phyloP scores from a whole-genome alignment of 352 stramenopile species.

The Globisporangium spiculum region DNA sequence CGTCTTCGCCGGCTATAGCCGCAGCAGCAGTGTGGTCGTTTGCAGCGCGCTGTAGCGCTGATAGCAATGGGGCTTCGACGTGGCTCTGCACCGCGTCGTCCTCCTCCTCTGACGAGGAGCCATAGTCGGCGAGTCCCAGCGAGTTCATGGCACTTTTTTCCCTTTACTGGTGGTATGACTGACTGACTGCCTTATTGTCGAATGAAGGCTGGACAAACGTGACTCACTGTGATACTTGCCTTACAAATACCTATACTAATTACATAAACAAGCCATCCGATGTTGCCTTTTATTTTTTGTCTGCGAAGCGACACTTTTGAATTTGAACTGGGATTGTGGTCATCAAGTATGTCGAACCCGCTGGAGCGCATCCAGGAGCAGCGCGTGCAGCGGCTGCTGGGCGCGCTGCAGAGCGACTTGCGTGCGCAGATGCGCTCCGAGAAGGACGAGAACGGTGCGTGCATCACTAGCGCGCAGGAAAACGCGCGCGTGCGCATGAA shows the following conservation, averaged over 20 bases:
- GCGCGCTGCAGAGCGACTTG: conserved; percentile 56
- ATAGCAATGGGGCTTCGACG: not conserved
- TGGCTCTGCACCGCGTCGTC: conserved; percentile 4
- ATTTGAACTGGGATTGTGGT: not conserved
- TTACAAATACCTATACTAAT: not conserved
- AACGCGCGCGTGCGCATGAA: conserved; percentile 39
- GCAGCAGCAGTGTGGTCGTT: not conserved
- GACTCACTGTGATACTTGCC: not conserved
- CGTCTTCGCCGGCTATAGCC: not conserved
- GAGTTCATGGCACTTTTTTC: conserved; percentile 24
- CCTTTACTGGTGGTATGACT: not conserved
- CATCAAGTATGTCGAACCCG: conserved; percentile 26
- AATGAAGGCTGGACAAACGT: not conserved
- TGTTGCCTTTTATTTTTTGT: not conserved
- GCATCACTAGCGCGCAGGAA: conserved; percentile 18
- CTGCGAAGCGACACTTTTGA: not conserved
- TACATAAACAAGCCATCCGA: not conserved
- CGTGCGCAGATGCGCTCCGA: conserved; percentile 56
- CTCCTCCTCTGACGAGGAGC: conserved; percentile 36
- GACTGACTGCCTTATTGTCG: too few relatives aligned
- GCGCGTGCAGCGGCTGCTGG: conserved; percentile 53
- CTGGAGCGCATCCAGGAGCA: conserved; percentile 69
- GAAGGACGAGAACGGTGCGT: conserved; percentile 30
- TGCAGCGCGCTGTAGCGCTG: not conserved
- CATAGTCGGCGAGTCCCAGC: conserved; percentile 32